Conservation (phyloP, 345 rosid genomes). For the Arabidopsis thaliana region TAIR10.1 NC_003070.9:23292001-23292500, state of each 20-base stretch:
- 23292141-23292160: constrained; percentile 83
- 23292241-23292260: constrained; percentile 1
- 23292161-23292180: constrained; percentile 63
- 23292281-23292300: not conserved
- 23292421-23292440: not conserved
- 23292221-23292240: not conserved
- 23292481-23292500: not conserved
- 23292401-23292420: constrained; percentile 14
- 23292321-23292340: not conserved
- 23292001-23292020: constrained; percentile 26
- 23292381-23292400: constrained; percentile 12
- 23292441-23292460: not conserved
- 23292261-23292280: not conserved
- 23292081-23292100: constrained; percentile 15
- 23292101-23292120: constrained; percentile 29
- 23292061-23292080: constrained; percentile 5
- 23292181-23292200: constrained; percentile 79
- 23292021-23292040: not conserved
- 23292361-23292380: constrained; percentile 3
- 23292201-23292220: not conserved
- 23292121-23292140: constrained; percentile 72
- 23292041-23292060: not conserved
- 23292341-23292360: not conserved
- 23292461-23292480: not conserved
- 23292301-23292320: not conserved